These are phyloP conservation scores for Myxozyma melibiosi DNA, from an alignment of 805 yeast species.

Conservation along the genomic window DNA sequence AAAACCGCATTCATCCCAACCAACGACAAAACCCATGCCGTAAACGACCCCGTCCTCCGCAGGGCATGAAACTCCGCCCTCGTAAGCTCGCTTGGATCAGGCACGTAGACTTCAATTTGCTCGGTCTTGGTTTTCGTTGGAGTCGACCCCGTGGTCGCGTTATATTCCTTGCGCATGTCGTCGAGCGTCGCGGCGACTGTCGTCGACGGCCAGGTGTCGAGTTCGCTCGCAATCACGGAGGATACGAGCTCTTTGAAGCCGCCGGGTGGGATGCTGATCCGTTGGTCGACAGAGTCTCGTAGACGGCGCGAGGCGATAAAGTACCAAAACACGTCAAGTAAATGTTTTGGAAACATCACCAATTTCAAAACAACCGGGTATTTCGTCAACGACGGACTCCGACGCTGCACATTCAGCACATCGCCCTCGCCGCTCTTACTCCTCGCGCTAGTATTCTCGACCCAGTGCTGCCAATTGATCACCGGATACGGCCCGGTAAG, in stretches of 20 bases:
- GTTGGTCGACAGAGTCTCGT: background rate
- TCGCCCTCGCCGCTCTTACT: background rate
- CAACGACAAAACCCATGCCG: background rate
- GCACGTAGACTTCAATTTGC: conserved; percentile 38
- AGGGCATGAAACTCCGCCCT: conserved; percentile 55
- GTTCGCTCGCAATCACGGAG: conserved; percentile 13
- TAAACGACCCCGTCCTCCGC: conserved; percentile 48
- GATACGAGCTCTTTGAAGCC: conserved; percentile 2
- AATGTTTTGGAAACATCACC: background rate
- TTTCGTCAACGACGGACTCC: conserved; percentile 7
- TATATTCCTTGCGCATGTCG: background rate
- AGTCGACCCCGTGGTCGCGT: background rate
- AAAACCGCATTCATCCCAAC: conserved; percentile 1
- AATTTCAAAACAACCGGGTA: background rate
- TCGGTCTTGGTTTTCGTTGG: background rate
- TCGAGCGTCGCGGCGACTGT: background rate
- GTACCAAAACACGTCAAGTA: background rate
- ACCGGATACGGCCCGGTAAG: conserved; percentile 15
- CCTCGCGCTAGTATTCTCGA: conserved; percentile 4
- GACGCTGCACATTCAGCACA: background rate
- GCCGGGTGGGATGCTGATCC: background rate
- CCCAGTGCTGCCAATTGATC: conserved; percentile 32
- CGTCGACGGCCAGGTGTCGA: background rate
- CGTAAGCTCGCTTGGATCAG: conserved; percentile 42
- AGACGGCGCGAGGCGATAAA: background rate